Base-by-base conservation (phyloP, 1,139 yeast genomes). In the Kodamaea anthophila region DNA sequence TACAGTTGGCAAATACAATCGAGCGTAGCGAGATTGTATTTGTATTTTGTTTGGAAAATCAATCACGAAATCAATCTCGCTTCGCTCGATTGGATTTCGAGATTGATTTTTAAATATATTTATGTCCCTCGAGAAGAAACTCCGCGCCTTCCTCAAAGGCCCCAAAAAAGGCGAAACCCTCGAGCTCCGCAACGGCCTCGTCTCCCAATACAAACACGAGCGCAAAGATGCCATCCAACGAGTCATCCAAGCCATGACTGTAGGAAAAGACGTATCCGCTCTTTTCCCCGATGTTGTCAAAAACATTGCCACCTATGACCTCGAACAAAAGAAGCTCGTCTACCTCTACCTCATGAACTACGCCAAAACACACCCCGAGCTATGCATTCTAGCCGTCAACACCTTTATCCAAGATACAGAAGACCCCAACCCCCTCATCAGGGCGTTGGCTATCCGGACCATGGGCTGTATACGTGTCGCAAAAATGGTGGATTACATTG, bases 391-490 rank as follows among this genome's bases (percentile, higher is more conserved):
- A 47, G 99, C 97, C 2, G 97, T 93, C 32, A 93, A 93, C 55
- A 93, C 99, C 2, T 93, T 93, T 69, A 96, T 93, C 16, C 81
- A 82, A 48, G 99, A 93, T 57, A 80, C 96, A 1, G 95, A 86
- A 52, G 98, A 91, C 52, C 95, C 96, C 26, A 93, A 93, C 50
- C 99, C 99, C 1, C 68, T 93, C 48, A 88, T 93, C 18, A 70
- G 98, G 35, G 96, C 98, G 1, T 71, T 93, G 55, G 97, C 99
- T 0, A 88, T 93, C 37, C 74, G 98, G 49, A 93, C 99, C 9
- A 93, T 93, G 99, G 97, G 98, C 1, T 91, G 97, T 61, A 87
- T 93, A 32, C 65, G 98, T 28, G 98, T 93, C 15, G 93, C 84
- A 47, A 87, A 83, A 55, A 88, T 93, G 78, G 86, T 87, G 24